Evolutionary conservation across 1,139 yeast species (phyloP), one percentile per base, ranked within the genome.

Genomic region (Yamadazyma triangularis): DNA sequence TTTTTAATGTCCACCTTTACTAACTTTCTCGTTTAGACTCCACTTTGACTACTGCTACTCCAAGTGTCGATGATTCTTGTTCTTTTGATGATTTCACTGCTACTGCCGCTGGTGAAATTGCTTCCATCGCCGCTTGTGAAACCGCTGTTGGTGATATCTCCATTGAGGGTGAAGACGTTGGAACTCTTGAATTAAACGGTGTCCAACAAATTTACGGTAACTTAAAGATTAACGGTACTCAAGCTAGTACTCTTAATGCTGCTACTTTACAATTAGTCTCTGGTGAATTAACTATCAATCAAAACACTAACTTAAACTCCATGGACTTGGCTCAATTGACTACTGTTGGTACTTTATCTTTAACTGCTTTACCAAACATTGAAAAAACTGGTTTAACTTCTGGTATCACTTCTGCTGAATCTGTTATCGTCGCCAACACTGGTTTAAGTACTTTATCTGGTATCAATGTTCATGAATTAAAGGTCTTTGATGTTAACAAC

Each of bases 401-500:
- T 31, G 87, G 86, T 62, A 76, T 91, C 53, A 72, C 85, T 53
- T 68, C 80, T 46, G 91, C 95, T 51, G 76, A 77, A 51, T 60
- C 74, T 38, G 73, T 91, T 47, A 57, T 69, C 56, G 81, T 91
- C 53, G 79, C 96, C 41, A 96, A 91, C 73, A 91, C 98, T 45
- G 76, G 81, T 48, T 73, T 91, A 59, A 72, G 72, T 51, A 67
- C 86, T 33, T 77, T 91, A 50, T 76, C 75, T 34, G 97, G 97
- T 60, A 77, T 91, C 58, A 77, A 79, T 58, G 84, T 89, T 48
- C 69, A 69, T 54, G 56, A 77, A 51, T 84, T 87, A 51, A 75
- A 75, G 56, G 69, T 70, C 39, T 85, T 88, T 71, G 75, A 88
- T 70, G 77, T 91, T 53, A 89, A 88, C 87, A 91, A 91, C 82